Evolutionary conservation across 768 basidiomycete genomes (phyloP), one percentile per base, ranked within the genome.

Genomic region (Favolaschia claudopus): DNA sequence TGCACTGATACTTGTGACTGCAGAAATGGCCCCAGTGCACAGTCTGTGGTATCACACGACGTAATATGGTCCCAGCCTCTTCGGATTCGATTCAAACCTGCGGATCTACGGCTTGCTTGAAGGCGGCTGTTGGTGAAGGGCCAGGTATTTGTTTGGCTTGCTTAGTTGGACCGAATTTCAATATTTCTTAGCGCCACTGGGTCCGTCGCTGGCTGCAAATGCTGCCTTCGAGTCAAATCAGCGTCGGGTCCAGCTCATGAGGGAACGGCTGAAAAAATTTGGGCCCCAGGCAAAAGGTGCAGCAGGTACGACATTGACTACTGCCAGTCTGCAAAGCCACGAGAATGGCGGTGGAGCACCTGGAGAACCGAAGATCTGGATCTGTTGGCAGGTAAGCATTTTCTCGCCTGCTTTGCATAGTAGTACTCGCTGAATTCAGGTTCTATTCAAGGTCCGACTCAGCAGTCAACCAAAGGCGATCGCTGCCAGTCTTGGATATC

Each of bases 21-120:
- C 36, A 54, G 52, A 42, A 54, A 42, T 43, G 40, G 40, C 52
- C 25, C 5, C 52, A 54, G 29, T 54, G 52, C 20, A 15, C 28
- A 3, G 13, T 54, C 32, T 54, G 52, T 24, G 52, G 52, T 7
- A 40, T 54, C 28, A 54, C 52, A 12, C 27, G 52, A 13, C 52
- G 38, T 20, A 40, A 54, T 31, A 36, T 54, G 32, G n/a, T n/a
- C n/a, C 52, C 40, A 28, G 15, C 19, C 13, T 22, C 52, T 20
- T 19, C 20, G 32, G 29, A 54, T 7, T 17, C 22, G 15, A 29
- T 10, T 10, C 52, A 54, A 22, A 54, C 40, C 31, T 54, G 52
- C 20, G 40, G 40, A 10, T 54, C 43, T 9, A 24, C 24, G 4
- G 36, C 7, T 7, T 50, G 49, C 49, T 37, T 29, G 9, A 37